phyloP scores from a whole-genome alignment of 805 yeast species.

The Sporopachydermia quercuum region DNA sequence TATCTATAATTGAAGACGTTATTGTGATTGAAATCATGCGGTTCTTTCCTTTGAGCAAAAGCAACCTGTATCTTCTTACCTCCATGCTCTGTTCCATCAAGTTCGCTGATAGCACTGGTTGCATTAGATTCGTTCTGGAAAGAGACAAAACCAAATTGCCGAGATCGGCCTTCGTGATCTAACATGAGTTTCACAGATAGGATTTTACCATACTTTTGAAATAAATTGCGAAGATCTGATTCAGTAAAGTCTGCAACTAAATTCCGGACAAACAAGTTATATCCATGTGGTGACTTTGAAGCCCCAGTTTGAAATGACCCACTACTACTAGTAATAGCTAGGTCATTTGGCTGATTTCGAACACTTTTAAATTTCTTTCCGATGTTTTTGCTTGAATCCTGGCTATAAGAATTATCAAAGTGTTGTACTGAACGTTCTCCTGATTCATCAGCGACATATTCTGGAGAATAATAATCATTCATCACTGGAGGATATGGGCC shows the following conservation, averaged over 20 bases:
- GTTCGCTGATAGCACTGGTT: conserved; percentile 48
- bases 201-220: conserved; percentile 33
- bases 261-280: conserved; percentile 59
- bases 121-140: conserved; percentile 54
- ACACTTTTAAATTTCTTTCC: conserved; percentile 10
- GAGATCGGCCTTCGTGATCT: conserved; percentile 34
- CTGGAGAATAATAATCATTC: conserved; percentile 16
- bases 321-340: too few relatives aligned
- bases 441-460: too few relatives aligned
- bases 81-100: conserved; percentile 35
- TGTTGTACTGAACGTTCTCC: too few relatives aligned
- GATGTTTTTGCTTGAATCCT: conserved; percentile 3
- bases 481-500: conserved; percentile 10
- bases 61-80: conserved; percentile 50
- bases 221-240: conserved; percentile 30
- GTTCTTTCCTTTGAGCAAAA: conserved; percentile 52
- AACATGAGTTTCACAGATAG: conserved; percentile 43
- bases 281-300: conserved; percentile 50
- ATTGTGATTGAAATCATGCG: neutral
- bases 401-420: conserved; percentile 2
- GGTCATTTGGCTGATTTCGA: conserved; percentile 6
- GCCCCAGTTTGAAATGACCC: too few relatives aligned
- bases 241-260: conserved; percentile 43
- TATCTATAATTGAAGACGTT: neutral
- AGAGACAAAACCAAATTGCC: conserved; percentile 76